Conservation (phyloP, 805 yeast genomes). For the Ogataea nakhonphanomensis region DNA sequence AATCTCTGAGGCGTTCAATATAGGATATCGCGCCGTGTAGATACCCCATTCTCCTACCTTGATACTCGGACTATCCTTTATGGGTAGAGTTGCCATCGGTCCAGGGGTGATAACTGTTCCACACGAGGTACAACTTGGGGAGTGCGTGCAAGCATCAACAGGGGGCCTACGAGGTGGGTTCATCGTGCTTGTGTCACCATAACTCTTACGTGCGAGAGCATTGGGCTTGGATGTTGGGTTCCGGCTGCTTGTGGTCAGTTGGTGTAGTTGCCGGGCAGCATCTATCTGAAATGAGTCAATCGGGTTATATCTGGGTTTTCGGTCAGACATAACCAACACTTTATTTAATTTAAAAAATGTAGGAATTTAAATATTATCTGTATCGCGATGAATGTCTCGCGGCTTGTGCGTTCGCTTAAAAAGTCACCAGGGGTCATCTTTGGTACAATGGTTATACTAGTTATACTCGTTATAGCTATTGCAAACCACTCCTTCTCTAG, state of each 20-base stretch:
- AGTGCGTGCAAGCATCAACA: conserved; percentile 13
- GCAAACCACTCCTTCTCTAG: conserved; percentile 20
- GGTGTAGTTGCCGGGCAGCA: conserved; percentile 63
- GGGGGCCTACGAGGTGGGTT: neutral
- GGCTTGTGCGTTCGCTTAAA: conserved; percentile 10
- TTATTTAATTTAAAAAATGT: neutral
- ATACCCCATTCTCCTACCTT: conserved; percentile 73
- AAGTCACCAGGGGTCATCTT: conserved; percentile 19
- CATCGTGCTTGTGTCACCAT: too few relatives aligned
- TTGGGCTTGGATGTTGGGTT: conserved; percentile 15
- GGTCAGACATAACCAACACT: conserved; percentile 2
- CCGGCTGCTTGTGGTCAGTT: conserved; percentile 45
- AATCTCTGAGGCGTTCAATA: conserved; percentile 68
- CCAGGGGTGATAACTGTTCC: conserved; percentile 77
- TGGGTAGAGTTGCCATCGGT: conserved; percentile 63
- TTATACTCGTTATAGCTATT: conserved; percentile 18
- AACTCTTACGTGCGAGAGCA: too few relatives aligned
- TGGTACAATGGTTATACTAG: conserved; percentile 17
- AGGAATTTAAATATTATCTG: neutral
- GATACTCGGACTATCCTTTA: conserved; percentile 66
- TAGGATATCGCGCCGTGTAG: conserved; percentile 69
- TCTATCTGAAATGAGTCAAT: conserved; percentile 54
- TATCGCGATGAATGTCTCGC: conserved; percentile 3
- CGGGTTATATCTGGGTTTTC: conserved; percentile 29
- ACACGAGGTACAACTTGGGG: conserved; percentile 53